phyloP scores from a whole-genome alignment of 129 eudicot genomes.

The Dittrichia graveolens region DNA sequence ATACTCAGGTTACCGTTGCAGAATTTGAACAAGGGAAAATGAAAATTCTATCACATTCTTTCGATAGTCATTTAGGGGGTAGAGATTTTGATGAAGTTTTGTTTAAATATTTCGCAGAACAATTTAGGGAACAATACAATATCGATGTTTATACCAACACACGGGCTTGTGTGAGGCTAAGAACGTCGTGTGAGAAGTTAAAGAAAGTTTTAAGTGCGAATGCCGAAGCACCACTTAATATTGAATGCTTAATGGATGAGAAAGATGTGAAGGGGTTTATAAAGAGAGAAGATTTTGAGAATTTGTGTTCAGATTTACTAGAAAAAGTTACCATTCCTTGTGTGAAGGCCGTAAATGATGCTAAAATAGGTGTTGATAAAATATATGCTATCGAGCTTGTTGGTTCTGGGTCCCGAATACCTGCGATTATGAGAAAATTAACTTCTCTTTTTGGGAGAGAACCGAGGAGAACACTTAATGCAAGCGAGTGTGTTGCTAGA shows the following conservation, averaged over 20 bases:
- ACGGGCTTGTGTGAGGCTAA: constrained; percentile 79
- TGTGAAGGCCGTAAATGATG: constrained; percentile 63
- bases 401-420: constrained; percentile 97
- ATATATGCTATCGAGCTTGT: constrained; percentile 90
- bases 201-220: constrained; percentile 98
- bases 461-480: constrained; percentile 81
- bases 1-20: constrained; percentile 84
- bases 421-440: constrained; percentile 63
- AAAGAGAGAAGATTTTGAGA: constrained; percentile 92
- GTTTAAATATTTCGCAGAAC: constrained; percentile 66
- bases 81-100: constrained; percentile 92
- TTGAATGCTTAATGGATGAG: constrained; percentile 98
- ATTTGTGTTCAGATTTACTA: constrained; percentile 59
- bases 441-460: constrained; percentile 61
- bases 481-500: constrained; percentile 99
- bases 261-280: constrained; percentile 93
- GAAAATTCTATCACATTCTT: constrained; percentile 84
- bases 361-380: constrained; percentile 59
- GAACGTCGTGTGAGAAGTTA: constrained; percentile 86
- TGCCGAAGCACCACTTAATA: constrained; percentile 88
- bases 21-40: constrained; percentile 74
- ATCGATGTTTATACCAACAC: constrained; percentile 72
- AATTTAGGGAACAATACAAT: constrained; percentile 58
- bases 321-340: constrained; percentile 74
- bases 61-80: constrained; percentile 85